phyloP scores from a whole-genome alignment of 2,329 filamentous ascomycete genomes.

The Ophiostoma triangulosporum region DNA sequence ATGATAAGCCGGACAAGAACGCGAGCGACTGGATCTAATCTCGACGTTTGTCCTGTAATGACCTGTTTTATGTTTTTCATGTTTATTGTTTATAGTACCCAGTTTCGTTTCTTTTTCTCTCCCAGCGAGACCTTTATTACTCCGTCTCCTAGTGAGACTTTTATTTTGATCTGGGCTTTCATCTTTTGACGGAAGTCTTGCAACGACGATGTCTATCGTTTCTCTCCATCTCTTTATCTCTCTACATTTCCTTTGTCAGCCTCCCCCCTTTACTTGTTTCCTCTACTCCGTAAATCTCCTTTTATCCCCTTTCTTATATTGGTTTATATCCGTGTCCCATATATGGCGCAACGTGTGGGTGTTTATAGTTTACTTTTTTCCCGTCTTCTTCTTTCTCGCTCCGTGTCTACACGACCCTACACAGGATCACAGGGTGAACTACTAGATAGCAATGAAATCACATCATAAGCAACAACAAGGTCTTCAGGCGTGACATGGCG shows the following conservation, averaged over 20 bases:
- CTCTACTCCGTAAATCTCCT: not conserved
- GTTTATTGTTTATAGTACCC: no score
- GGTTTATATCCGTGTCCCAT: not conserved
- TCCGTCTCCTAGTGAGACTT: not conserved
- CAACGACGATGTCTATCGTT: not conserved
- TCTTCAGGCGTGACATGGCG: no score
- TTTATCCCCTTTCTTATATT: not conserved
- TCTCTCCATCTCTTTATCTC: not conserved
- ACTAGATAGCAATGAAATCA: not conserved
- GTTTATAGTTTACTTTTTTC: not conserved
- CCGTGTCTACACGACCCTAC: not conserved
- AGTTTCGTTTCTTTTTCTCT: no score
- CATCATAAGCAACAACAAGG: not conserved
- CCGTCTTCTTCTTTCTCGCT: not conserved
- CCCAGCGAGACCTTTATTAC: not conserved
- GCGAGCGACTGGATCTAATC: conserved; percentile 14
- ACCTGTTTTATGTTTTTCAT: conserved; percentile 1
- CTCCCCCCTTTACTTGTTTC: not conserved
- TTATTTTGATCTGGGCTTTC: not conserved
- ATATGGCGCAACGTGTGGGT: not conserved
- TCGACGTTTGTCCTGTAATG: not conserved
- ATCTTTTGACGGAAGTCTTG: not conserved
- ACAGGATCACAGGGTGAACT: not conserved
- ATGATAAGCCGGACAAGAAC: not conserved
- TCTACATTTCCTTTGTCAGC: not conserved